A percentile compares a stretch with the other conserved stretches of the same genome.
Conservation (phyloP, 108 stramenopile genomes). For the Stephanodiscus minutulus region DNA sequence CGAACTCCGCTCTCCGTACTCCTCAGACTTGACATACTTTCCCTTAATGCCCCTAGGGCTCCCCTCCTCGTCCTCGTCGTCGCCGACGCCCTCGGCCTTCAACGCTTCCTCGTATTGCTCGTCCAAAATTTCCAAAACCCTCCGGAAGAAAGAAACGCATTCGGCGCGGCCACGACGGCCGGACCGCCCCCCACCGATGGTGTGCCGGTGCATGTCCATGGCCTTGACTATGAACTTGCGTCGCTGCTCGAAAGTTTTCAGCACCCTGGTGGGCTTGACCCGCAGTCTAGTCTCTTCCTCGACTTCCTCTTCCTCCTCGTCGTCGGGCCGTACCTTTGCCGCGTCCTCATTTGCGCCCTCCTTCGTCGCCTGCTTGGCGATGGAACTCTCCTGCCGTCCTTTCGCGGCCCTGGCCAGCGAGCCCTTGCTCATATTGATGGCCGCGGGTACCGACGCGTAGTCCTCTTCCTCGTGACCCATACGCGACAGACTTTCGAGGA, state of each 20-base stretch:
- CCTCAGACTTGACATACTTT: slow-evolving; percentile 3
- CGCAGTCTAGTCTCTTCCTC: neutral
- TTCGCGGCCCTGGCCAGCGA: slow-evolving; percentile 2
- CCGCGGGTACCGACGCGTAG: slow-evolving; percentile 22
- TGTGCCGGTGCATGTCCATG: slow-evolving; percentile 42
- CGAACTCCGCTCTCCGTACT: slow-evolving; percentile 27
- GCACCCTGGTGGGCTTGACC: slow-evolving; percentile 24
- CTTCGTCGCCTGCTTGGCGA: neutral
- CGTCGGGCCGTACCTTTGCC: neutral
- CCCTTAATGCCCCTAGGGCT: slow-evolving; percentile 14
- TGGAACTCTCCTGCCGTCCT: slow-evolving; percentile 3
- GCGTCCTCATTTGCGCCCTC: neutral
- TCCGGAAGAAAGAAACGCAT: slow-evolving; percentile 41
- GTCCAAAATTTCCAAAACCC: slow-evolving; percentile 37
- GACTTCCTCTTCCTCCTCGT: slow-evolving; percentile 1
- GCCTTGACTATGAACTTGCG: slow-evolving; percentile 32
- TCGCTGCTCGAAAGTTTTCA: slow-evolving; percentile 37
- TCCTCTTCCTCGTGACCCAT: slow-evolving; percentile 44
- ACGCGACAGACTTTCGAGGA: slow-evolving; percentile 31
- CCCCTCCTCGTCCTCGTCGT: slow-evolving; percentile 18
- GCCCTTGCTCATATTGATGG: slow-evolving; percentile 3
- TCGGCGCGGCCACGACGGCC: slow-evolving; percentile 47
- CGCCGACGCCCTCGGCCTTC: slow-evolving; percentile 9
- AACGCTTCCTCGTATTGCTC: slow-evolving; percentile 42
- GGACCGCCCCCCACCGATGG: slow-evolving; percentile 42